Base-by-base conservation (phyloP, 108 stramenopile species). In the Bacterosira constricta region DNA sequence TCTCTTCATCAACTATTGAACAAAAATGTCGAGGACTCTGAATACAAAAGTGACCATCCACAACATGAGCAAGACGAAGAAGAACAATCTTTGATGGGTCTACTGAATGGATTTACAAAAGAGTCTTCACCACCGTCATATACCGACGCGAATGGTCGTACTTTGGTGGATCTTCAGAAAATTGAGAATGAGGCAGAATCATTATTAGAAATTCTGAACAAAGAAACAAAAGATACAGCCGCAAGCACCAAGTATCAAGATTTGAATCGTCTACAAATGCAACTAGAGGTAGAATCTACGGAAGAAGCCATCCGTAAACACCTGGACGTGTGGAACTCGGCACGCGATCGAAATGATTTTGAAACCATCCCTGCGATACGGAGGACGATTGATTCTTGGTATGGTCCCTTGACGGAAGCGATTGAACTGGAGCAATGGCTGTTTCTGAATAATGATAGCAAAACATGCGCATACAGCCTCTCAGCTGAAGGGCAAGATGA, bases 281-380 rank as follows among this genome's bases (percentile, higher is more conserved):
- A 89, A 85, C 77, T 95, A 4, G 94, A 95, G 58, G 83, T 87
- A 49, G 85, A 81, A 59, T 85, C 94, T 0, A 85, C 88, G 20
- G 77, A 82, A 55, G 94, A 95, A 73, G 75, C 87, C 8, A 74
- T 86, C 1, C 20, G 27, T 42, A 76, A 77, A 68, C 78, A 75
- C 61, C 66, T 86, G 50, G 63, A 83, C n/a, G 60, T 88, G n/a
- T 63, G 86, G 21, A 78, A 90, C 25, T 72, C 77, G 11, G 87
- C 92, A 4, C 59, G 94, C 54, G 73, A 85, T 53, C 79, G 92
- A 27, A 82, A 89, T 32, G 91, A 91, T 49, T 86, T 83, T 51
- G 80, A 69, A 7, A 81, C 81, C 25, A 63, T 93, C 51, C 79
- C 79, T 47, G 58, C 77, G 25, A 85, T 95, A 20, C 89, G 94